Evolutionary conservation across 192 early-diverging fungal genomes (phyloP).

Genomic region (Helicostylum pulchrum): DNA sequence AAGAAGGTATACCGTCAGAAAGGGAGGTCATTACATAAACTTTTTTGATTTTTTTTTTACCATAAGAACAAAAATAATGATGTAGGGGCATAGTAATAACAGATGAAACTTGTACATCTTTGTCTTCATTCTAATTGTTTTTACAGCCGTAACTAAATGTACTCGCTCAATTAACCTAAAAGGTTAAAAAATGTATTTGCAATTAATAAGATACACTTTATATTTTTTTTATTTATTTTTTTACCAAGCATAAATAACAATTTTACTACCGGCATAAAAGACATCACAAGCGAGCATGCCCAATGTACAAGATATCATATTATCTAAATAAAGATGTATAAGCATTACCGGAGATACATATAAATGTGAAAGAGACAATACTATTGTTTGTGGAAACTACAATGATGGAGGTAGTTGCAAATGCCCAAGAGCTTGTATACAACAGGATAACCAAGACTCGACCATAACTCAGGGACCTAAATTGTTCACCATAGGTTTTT

Average conservation of each 20-base stretch:
- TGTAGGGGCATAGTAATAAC: slow-evolving; percentile 29
- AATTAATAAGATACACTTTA: no score
- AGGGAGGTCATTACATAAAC: not conserved
- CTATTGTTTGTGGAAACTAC: slow-evolving; percentile 46
- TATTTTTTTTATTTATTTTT: no score
- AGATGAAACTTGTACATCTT: slow-evolving; percentile 29
- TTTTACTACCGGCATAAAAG: slow-evolving; percentile 42
- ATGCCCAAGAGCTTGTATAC: slow-evolving; percentile 43
- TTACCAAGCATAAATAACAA: slow-evolving; percentile 38
- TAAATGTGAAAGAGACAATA: slow-evolving; percentile 3
- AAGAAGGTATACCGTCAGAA: not conserved
- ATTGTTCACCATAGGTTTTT: slow-evolving; percentile 38
- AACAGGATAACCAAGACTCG: slow-evolving; percentile 39
- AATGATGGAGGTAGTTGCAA: slow-evolving; percentile 35
- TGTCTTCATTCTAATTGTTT: slow-evolving; percentile 28
- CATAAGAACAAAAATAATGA: slow-evolving; percentile 38
- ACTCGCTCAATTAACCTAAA: slow-evolving; percentile 30
- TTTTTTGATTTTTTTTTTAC: slow-evolving; percentile 10
- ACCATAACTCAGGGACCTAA: slow-evolving; percentile 42
- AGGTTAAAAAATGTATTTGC: no score
- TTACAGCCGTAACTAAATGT: slow-evolving; percentile 32
- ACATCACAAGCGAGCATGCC: slow-evolving; percentile 39
- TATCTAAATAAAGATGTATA: slow-evolving; percentile 13
- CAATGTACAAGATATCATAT: slow-evolving; percentile 37
- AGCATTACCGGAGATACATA: not conserved